Evolutionary conservation across 148 eudicot species (phyloP), one percentile per base, ranked within the genome.

Genomic region (Cornus kousa): DNA sequence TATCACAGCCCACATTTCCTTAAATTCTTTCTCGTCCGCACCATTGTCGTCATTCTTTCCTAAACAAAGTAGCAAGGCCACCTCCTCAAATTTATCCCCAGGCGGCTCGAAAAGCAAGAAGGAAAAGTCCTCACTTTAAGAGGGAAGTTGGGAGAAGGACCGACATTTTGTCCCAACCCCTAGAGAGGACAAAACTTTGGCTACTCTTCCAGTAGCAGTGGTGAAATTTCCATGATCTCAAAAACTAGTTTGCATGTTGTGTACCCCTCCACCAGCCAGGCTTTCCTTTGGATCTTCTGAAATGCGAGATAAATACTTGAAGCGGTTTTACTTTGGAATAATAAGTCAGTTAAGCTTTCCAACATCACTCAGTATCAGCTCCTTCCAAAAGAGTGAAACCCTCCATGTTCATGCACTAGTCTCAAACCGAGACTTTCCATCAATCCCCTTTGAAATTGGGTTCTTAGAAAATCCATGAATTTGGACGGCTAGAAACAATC

Each of bases 201-300:
- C 91, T 89, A 68, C 91, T 89, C 50, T 80, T 81, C 92, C 90
- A 89, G 23, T 87, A 89, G 48, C 87, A 85, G 62, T 87, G 85
- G 60, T 88, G 50, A 23, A 89, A 87, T 14, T 78, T 83, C 90
- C 92, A 87, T 19, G 24, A 9, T 68, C 16, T 85, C 87, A 48
- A 89, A 83, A 0, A 67, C 40, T 0, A 87, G 75, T 46, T 83
- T 81, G n/a, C 67, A 67, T 0, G 85, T 16, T 48, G 0, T 59
- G 88, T 6, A 43, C 72, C 0, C 13, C 74, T 4, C 59, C 83
- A 1, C 11, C 68, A 2, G 23, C 73, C 7, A 5, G 39, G 6
- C 53, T 68, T 20, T 65, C 76, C 24, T 65, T n/a, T 20, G 19
- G 73, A 2, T 67, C 77, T 23, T 72, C 72, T 1, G 53, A 5